phyloP scores from a whole-genome alignment of 768 basidiomycete species.

The Agaricus sinodeliciosus region DNA sequence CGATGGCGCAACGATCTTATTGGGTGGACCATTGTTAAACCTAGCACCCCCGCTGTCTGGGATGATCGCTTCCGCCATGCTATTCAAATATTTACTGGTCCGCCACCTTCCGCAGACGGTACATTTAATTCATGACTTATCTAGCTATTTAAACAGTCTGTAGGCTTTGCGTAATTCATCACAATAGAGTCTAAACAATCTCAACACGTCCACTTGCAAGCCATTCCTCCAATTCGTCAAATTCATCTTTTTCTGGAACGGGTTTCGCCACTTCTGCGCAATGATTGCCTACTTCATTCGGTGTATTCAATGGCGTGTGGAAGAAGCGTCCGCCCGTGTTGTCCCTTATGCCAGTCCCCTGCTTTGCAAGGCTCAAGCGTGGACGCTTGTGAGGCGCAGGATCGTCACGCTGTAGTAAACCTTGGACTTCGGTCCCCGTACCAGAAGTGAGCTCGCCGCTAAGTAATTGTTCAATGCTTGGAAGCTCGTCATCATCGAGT shows the following conservation, averaged over 20 bases:
- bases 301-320: neutral
- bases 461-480: conserved; percentile 20
- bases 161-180: conserved; percentile 4
- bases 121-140: conserved; percentile 9
- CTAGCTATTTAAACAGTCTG: conserved; percentile 10
- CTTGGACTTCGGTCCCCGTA: neutral
- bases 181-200: conserved; percentile 27
- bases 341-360: no score
- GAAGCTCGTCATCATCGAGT: conserved; percentile 38
- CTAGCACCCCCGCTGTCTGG: conserved; percentile 63
- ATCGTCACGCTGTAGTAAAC: neutral
- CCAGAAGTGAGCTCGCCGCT: neutral
- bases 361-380: neutral
- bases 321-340: neutral
- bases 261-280: neutral
- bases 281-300: neutral
- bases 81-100: conserved; percentile 54
- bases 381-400: neutral
- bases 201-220: conserved; percentile 58
- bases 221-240: conserved; percentile 67
- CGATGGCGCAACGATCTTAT: conserved; percentile 75
- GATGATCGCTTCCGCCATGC: conserved; percentile 61
- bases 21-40: conserved; percentile 75
- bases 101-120: conserved; percentile 17
- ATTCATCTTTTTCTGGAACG: conserved; percentile 11